Conservation (phyloP, 345 rosid species). For the Firmiana major region DNA sequence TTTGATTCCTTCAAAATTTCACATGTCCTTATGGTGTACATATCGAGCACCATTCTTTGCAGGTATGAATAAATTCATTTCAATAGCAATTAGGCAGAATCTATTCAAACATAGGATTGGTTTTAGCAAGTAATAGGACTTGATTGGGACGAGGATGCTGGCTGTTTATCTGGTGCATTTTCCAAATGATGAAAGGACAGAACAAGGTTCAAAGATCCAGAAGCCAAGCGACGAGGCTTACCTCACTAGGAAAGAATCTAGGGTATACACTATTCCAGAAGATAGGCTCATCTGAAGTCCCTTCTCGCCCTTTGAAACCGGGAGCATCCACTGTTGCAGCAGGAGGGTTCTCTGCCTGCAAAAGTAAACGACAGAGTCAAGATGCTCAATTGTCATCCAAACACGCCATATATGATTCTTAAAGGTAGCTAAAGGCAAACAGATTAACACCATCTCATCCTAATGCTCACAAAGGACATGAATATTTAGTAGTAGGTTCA, state of each 20-base stretch:
- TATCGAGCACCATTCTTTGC: not conserved
- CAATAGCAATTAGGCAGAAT: not conserved
- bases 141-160: not conserved
- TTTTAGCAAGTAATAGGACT: not conserved
- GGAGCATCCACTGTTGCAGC: conserved; percentile 36
- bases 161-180: too few relatives aligned
- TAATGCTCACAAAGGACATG: not conserved
- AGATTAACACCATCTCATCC: not conserved
- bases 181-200: not conserved
- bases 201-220: not conserved
- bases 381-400: not conserved
- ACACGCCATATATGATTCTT: not conserved
- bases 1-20: not conserved
- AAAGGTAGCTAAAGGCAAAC: not conserved
- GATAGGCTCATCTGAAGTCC: conserved; percentile 50
- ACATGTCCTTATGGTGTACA: not conserved
- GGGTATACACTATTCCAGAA: conserved; percentile 42
- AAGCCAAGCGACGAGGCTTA: conserved; percentile 21
- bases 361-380: conserved; percentile 7
- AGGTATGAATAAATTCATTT: not conserved
- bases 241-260: conserved; percentile 52
- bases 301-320: conserved; percentile 41
- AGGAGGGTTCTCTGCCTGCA: conserved; percentile 45
- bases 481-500: not conserved
- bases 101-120: not conserved